A percentile compares a stretch with the other conserved stretches of the same genome.
Evolutionary conservation across 2,329 filamentous ascomycete genomes (phyloP).

Genomic region (Phoma sp.): DNA sequence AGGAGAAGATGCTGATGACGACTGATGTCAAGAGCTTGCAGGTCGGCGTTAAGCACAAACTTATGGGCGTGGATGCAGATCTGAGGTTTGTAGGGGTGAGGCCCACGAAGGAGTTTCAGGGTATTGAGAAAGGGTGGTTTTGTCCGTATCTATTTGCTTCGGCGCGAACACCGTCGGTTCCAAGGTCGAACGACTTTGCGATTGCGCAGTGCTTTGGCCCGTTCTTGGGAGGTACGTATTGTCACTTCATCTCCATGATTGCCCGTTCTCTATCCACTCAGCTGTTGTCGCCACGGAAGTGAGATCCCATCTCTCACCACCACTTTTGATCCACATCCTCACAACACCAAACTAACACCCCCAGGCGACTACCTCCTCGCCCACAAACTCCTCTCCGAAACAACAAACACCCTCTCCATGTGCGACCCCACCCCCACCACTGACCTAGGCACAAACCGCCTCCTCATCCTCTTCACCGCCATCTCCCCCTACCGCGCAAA

Average conservation of each 20-base stretch:
- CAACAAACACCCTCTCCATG: slow-evolving; percentile 39
- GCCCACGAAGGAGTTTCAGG: slow-evolving; percentile 30
- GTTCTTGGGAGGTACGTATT: slow-evolving; percentile 41
- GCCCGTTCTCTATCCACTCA: too few species aligned
- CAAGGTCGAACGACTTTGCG: slow-evolving; percentile 45
- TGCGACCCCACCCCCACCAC: slow-evolving; percentile 39
- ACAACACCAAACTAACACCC: not conserved
- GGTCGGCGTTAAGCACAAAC: slow-evolving; percentile 49
- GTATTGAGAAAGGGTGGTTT: slow-evolving; percentile 50
- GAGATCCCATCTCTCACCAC: too few species aligned
- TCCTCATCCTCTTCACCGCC: slow-evolving; percentile 49
- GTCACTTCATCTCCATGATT: too few species aligned
- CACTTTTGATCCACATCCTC: too few species aligned
- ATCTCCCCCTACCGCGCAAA: slow-evolving; percentile 47
- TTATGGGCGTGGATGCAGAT: slow-evolving; percentile 52
- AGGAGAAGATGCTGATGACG: slow-evolving; percentile 49
- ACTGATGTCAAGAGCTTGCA: slow-evolving; percentile 47
- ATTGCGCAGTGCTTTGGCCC: slow-evolving; percentile 50
- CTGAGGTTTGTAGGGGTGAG: slow-evolving; percentile 41
- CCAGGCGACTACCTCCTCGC: slow-evolving; percentile 47
- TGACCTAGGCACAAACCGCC: slow-evolving; percentile 44
- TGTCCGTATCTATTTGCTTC: slow-evolving; percentile 48
- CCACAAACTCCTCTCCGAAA: slow-evolving; percentile 46
- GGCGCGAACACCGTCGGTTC: slow-evolving; percentile 42
- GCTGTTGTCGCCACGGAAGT: too few species aligned